Conservation (phyloP, 345 rosid species). For the Firmiana major region DNA sequence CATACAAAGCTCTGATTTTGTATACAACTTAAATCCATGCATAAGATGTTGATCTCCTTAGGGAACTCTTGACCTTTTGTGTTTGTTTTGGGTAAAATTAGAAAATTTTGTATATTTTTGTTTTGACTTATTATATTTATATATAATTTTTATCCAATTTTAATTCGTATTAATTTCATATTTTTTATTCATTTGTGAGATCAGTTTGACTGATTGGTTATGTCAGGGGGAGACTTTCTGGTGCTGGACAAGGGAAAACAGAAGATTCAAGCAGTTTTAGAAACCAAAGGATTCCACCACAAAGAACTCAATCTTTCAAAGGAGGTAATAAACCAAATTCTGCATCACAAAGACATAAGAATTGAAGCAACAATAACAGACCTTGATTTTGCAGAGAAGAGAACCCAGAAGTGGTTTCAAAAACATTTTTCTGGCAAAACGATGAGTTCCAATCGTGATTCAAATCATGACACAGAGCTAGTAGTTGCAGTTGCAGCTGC, state of each 20-base stretch:
- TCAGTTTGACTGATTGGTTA: slow-evolving; percentile 14
- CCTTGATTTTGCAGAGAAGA: slow-evolving; percentile 36
- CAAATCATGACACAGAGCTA: slow-evolving; percentile 14
- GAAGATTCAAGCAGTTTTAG: slow-evolving; percentile 20
- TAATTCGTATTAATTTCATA: no score
- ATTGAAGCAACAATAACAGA: neutral
- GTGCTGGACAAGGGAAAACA: slow-evolving; percentile 19
- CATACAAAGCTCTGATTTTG: neutral
- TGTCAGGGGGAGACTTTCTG: slow-evolving; percentile 32
- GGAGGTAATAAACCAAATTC: slow-evolving; percentile 27
- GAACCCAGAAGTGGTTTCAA: slow-evolving; percentile 36
- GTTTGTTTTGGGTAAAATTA: no score
- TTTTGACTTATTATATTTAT: no score
- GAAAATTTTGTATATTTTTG: no score
- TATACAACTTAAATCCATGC: neutral
- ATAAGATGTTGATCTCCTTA: neutral
- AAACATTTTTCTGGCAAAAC: slow-evolving; percentile 34
- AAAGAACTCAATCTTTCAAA: slow-evolving; percentile 34
- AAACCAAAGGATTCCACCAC: slow-evolving; percentile 25
- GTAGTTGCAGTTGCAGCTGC: slow-evolving; percentile 50
- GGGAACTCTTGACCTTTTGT: no score
- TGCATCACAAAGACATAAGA: neutral
- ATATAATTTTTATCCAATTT: no score
- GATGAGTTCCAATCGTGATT: slow-evolving; percentile 20
- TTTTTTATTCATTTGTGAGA: no score